Base-by-base conservation (phyloP, 2,329 filamentous ascomycete species). In the Colletotrichum cordylinicola region DNA sequence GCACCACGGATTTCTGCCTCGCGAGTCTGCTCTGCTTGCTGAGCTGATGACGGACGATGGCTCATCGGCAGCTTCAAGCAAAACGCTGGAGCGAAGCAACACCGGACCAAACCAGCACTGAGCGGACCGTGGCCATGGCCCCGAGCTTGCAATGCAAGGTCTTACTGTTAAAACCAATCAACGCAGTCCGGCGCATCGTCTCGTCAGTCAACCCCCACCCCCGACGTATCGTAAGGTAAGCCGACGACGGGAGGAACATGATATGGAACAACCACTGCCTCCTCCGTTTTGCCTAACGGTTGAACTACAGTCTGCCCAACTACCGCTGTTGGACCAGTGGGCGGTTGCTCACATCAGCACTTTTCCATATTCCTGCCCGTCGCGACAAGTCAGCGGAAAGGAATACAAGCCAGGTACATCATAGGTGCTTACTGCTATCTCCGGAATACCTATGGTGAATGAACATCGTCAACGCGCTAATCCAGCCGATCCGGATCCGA, bases 21-120 rank as follows among this genome's bases (percentile, higher is more conserved):
- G 24, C 24, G 24, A 27, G 24, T 65, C n/a, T 39, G 18, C 39
- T 18, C 37, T 29, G 37, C 43, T 35, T 56, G 43, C 31, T 43
- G 39, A 21, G 33, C 66, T 68, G 69, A 64, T 67, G 70, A 73
- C 39, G 69, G 70, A 12, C 21, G 37, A 62, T 52, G 70, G 70
- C 52, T 69, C 64, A 76, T 60, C 56, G 43, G 43, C 43, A 74
- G 58, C 33, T 56, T 55, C 65, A 69, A 76, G 64, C 70, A 76
- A 56, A 73, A 48, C 62, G 58, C 56, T 35, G 35, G 64, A 18
- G 58, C 37, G 52, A 58, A 74, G 60, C 56, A 60, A 60, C 56
- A 75, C 62, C 70, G 68, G 73, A 61, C 70, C 73, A 75, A 75
- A 75, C 73, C 70, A 64, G 64, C 70, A 69, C 70, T 65, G 74